Percentiles rank a stretch among this genome's conserved stretches.
Evolutionary conservation across 148 eudicot genomes (phyloP).

Genomic region (Dysphania ambrosioides): DNA sequence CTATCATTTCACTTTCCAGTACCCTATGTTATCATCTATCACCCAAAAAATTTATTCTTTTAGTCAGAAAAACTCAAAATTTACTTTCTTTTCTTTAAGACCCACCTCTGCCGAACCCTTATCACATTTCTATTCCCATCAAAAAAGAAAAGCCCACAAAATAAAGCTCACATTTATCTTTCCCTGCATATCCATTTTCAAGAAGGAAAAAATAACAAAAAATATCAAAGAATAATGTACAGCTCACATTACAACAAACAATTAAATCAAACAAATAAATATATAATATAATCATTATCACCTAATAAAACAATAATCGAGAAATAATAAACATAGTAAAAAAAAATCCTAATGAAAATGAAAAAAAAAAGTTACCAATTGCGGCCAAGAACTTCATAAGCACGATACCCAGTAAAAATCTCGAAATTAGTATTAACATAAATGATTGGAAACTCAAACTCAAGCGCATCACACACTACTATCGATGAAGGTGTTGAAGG

Average conservation of each 20-base stretch:
- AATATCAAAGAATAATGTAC: not conserved
- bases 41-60: too few species aligned
- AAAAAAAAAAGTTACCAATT: constrained; percentile 48
- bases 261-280: not conserved
- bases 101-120: too few species aligned
- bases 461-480: constrained; percentile 78
- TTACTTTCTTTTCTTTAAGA: too few species aligned
- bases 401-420: constrained; percentile 65
- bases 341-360: not conserved
- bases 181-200: not conserved
- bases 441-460: constrained; percentile 67
- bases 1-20: too few species aligned
- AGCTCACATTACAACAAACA: not conserved
- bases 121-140: too few species aligned
- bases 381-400: constrained; percentile 75
- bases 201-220: not conserved
- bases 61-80: too few species aligned
- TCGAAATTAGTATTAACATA: constrained; percentile 76
- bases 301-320: not conserved
- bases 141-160: not conserved
- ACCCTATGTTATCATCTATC: too few species aligned
- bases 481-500: constrained; percentile 55
- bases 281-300: not conserved
- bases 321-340: not conserved
- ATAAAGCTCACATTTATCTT: not conserved